Conservation (phyloP, 371 early-diverging fungal species). For the Dinochytrium kinnereticum region DNA sequence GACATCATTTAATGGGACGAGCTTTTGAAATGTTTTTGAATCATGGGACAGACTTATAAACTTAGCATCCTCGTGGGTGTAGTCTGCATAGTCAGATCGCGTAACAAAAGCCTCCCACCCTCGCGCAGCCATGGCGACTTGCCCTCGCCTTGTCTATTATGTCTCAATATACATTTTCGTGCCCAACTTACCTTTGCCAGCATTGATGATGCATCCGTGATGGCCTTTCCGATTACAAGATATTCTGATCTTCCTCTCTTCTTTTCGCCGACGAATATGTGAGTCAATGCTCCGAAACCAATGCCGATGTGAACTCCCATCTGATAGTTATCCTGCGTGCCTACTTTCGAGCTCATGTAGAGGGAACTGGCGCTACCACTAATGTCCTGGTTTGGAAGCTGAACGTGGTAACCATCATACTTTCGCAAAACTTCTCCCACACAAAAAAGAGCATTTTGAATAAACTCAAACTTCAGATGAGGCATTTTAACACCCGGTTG, state of each 20-base stretch:
- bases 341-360: background rate
- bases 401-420: conserved; percentile 10
- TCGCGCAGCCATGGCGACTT: background rate
- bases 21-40: background rate
- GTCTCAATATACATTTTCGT: background rate
- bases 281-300: conserved; percentile 11
- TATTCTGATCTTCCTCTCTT: background rate
- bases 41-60: too few relatives aligned
- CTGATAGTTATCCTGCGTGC: background rate
- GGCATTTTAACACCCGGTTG: too few relatives aligned
- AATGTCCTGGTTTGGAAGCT: background rate
- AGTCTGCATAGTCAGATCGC: background rate
- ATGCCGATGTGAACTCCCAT: conserved; percentile 13
- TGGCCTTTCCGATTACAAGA: conserved; percentile 3
- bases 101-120: background rate
- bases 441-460: background rate
- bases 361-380: background rate
- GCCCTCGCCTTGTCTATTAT: conserved; percentile 2
- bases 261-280: conserved; percentile 4
- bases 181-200: background rate
- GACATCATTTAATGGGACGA: background rate
- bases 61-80: background rate
- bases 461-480: background rate
- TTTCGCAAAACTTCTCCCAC: background rate
- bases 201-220: background rate